Evolutionary conservation across 2,329 filamentous ascomycete species (phyloP).

Genomic region (Trichoderma atroviride): DNA sequence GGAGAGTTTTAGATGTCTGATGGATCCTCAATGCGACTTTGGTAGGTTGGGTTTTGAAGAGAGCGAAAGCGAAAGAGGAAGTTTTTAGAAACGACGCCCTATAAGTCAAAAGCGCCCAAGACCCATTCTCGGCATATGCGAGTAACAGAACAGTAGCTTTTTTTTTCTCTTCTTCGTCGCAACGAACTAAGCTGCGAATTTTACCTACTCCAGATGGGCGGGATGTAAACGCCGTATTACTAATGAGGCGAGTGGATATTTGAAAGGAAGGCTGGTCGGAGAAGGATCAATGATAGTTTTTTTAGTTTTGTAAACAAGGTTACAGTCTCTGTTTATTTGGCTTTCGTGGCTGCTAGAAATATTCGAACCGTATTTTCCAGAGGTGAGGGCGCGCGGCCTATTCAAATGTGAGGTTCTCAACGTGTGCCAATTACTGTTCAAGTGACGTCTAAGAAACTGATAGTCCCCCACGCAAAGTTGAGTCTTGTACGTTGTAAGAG

Average conservation of each 20-base stretch:
- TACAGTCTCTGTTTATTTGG: not conserved
- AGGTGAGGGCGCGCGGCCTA: not conserved
- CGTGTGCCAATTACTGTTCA: not conserved
- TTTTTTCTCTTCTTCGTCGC: not conserved
- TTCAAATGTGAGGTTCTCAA: not conserved
- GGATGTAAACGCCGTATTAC: conserved; percentile 2
- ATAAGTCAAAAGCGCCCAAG: conserved; percentile 12
- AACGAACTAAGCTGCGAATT: conserved; percentile 2
- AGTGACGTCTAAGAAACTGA: conserved; percentile 1
- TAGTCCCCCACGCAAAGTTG: not conserved
- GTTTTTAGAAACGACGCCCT: not conserved
- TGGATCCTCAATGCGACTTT: not conserved
- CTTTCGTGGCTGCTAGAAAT: not conserved
- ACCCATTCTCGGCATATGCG: conserved; percentile 15
- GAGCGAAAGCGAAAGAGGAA: not conserved
- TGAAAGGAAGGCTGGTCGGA: not conserved
- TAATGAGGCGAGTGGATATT: conserved; percentile 25
- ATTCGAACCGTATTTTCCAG: not conserved
- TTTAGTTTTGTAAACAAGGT: not conserved
- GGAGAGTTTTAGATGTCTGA: conserved; percentile 1
- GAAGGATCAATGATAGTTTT: not conserved
- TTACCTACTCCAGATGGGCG: conserved; percentile 6
- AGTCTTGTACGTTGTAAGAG: not conserved
- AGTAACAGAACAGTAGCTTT: conserved; percentile 14
- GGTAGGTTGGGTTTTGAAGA: not conserved